Evolutionary conservation across 805 yeast species (phyloP).

Genomic region (Candida pini): DNA sequence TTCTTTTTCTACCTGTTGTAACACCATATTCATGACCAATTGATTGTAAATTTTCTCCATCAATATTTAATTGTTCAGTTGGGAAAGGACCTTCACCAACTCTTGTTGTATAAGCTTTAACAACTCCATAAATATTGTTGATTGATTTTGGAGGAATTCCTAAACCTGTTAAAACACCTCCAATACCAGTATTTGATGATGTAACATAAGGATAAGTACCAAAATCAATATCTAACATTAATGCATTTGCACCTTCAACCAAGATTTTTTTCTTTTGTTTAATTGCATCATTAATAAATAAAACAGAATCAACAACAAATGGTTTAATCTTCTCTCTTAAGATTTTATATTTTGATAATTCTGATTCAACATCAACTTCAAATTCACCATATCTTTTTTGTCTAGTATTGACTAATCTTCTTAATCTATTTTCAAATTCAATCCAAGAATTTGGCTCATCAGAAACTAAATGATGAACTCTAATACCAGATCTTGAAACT

Average conservation of each 20-base stretch:
- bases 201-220: slow-evolving; percentile 99
- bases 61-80: slow-evolving; percentile 85
- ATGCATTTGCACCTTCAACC: slow-evolving; percentile 97
- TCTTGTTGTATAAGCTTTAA: slow-evolving; percentile 96
- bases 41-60: slow-evolving; percentile 80
- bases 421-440: slow-evolving; percentile 74
- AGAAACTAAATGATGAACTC: slow-evolving; percentile 92
- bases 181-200: slow-evolving; percentile 92
- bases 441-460: slow-evolving; percentile 91
- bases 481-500: slow-evolving; percentile 92
- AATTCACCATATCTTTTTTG: slow-evolving; percentile 89
- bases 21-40: slow-evolving; percentile 97
- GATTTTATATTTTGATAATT: slow-evolving; percentile 69
- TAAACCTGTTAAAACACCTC: slow-evolving; percentile 95
- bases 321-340: slow-evolving; percentile 76
- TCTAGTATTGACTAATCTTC: slow-evolving; percentile 75
- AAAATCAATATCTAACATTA: slow-evolving; percentile 95
- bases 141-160: slow-evolving; percentile 91
- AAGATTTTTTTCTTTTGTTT: slow-evolving; percentile 75
- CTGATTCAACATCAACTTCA: slow-evolving; percentile 78
- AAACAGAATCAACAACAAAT: slow-evolving; percentile 89
- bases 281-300: slow-evolving; percentile 75
- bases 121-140: slow-evolving; percentile 86
- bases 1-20: slow-evolving; percentile 97
- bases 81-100: slow-evolving; percentile 99